A percentile compares a stretch with the other conserved stretches of the same genome.
phyloP scores from a whole-genome alignment of 805 yeast genomes.

The Myxozyma neotropica region DNA sequence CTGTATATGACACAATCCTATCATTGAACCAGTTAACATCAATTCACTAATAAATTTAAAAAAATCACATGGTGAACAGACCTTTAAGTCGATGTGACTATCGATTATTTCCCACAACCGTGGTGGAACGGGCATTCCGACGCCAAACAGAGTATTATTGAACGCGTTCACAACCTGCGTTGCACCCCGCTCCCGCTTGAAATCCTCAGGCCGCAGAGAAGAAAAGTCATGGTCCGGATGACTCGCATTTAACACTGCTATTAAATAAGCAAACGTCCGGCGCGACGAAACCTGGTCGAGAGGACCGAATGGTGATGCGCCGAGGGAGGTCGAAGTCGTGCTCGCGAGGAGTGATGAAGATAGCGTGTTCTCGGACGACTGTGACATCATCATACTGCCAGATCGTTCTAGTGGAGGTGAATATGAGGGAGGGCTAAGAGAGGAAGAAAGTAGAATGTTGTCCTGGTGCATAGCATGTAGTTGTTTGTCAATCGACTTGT shows the following conservation, averaged over 20 bases:
- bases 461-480: constrained; percentile 53
- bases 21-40: not conserved
- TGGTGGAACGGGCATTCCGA: constrained; percentile 56
- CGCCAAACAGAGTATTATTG: constrained; percentile 72
- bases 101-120: constrained; percentile 90
- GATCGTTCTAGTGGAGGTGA: constrained; percentile 37
- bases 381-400: constrained; percentile 1
- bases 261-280: constrained; percentile 84
- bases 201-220: constrained; percentile 76
- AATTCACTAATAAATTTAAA: not conserved
- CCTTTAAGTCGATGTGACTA: constrained; percentile 75
- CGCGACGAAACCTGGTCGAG: constrained; percentile 81
- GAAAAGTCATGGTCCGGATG: constrained; percentile 97
- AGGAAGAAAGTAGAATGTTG: constrained; percentile 29
- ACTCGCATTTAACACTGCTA: constrained; percentile 86
- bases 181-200: constrained; percentile 52
- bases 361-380: constrained; percentile 6
- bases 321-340: constrained; percentile 36
- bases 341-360: constrained; percentile 11
- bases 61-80: constrained; percentile 37
- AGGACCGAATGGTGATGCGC: constrained; percentile 81
- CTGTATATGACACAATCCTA: constrained; percentile 33
- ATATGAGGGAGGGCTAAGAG: constrained; percentile 32
- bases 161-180: constrained; percentile 59
- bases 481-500: constrained; percentile 83